Base-by-base conservation (phyloP, 2,329 filamentous ascomycete species). In the Cyclaneusma minus region DNA sequence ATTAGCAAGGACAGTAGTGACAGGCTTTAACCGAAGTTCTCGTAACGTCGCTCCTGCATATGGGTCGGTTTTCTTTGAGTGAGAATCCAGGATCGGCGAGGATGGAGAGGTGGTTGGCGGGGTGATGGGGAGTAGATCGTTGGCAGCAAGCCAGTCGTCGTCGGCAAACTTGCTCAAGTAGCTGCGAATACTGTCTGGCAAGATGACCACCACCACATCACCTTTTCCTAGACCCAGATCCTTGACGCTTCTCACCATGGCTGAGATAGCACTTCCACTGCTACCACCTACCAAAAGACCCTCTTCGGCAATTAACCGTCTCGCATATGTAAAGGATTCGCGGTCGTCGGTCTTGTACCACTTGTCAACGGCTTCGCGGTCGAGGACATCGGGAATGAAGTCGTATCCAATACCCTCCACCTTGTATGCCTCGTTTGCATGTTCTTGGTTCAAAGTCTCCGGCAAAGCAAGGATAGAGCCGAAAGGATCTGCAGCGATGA, bases 391-490 rank as follows among this genome's bases (percentile, higher is more conserved):
- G 5, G 91, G 89, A 32, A 98, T 79, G 51, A 98, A 98, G 51
- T 98, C 89, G 51, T 98, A 98, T 12, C 89, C 89, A 43, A 98
- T 98, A 22, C 89, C 89, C 58, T 98, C 89, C 1, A 98, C 89
- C 59, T 98, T 95, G 62, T 98, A 98, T 2, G 75, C 62, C 51
- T 83, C 73, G 45, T 94, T 87, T 33, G 68, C 66, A 47, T 75
- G 69, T 36, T 81, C 76, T 24, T 81, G 62, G 51, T 98, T 98
- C 39, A 98, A 58, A 5, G 52, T 44, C 38, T 78, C 70, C 2
- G 89, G 89, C 16, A 92, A 45, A 7, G 89, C 89, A 25, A 98
- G 64, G 39, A 95, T 84, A 31, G 83, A 93, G 27, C 89, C 89
- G 25, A 85, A 69, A 0, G 89, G 89, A 52, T 98, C 89, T 4